Conservation (phyloP, 306 rosid species). For the Leucaena leucocephala region DNA sequence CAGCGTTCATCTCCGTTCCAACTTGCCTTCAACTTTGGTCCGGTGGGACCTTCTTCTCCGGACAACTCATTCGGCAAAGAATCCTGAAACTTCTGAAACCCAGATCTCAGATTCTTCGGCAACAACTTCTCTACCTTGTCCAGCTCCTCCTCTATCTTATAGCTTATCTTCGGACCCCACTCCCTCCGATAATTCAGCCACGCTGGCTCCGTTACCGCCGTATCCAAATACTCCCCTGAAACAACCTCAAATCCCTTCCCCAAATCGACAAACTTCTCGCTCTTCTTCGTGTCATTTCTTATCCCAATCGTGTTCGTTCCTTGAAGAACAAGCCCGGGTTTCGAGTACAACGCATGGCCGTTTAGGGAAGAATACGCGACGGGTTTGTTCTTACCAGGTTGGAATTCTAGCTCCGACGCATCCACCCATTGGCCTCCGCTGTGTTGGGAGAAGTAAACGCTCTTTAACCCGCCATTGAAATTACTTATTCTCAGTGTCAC, state of each 20-base stretch:
- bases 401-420: slow-evolving; percentile 58
- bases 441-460: slow-evolving; percentile 67
- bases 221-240: slow-evolving; percentile 57
- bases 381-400: slow-evolving; percentile 50
- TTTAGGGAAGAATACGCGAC: slow-evolving; percentile 63
- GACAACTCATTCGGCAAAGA: slow-evolving; percentile 59
- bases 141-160: slow-evolving; percentile 44
- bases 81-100: slow-evolving; percentile 30
- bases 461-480: slow-evolving; percentile 60
- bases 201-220: slow-evolving; percentile 47
- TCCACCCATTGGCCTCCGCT: slow-evolving; percentile 74
- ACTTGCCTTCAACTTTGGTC: slow-evolving; percentile 68
- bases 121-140: slow-evolving; percentile 46
- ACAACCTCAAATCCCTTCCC: slow-evolving; percentile 44
- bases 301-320: slow-evolving; percentile 59
- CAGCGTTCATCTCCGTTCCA: slow-evolving; percentile 74
- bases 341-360: slow-evolving; percentile 68
- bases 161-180: slow-evolving; percentile 77
- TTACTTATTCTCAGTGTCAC: slow-evolving; percentile 75
- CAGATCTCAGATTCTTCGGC: slow-evolving; percentile 45
- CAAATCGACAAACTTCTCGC: slow-evolving; percentile 48
- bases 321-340: slow-evolving; percentile 66
- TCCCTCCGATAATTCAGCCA: slow-evolving; percentile 65
- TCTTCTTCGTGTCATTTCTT: slow-evolving; percentile 63
- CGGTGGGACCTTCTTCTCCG: slow-evolving; percentile 81